phyloP scores from a whole-genome alignment of 371 early-diverging fungal species.

The Mortierella sp. region DNA sequence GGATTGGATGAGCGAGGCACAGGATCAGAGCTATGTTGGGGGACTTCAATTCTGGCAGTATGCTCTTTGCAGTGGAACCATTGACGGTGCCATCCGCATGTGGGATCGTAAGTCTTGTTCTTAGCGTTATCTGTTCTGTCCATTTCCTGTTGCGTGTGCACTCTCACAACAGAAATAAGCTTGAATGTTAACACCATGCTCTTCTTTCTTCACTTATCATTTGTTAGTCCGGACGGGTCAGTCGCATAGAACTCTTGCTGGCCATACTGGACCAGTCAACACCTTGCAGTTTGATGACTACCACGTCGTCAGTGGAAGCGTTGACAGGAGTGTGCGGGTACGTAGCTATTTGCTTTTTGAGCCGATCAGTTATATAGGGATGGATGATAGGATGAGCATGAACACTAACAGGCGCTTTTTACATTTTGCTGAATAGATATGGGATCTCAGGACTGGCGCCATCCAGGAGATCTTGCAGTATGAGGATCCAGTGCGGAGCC shows the following conservation, averaged over 20 bases:
- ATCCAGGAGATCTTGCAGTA: conserved; percentile 74
- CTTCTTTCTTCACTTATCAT: background rate
- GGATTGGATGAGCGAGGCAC: conserved; percentile 39
- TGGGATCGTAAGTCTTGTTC: conserved; percentile 81
- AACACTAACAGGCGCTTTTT: background rate
- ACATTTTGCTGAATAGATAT: conserved; percentile 64
- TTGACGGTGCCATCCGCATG: conserved; percentile 89
- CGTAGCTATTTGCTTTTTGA: conserved; percentile 23
- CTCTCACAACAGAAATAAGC: background rate
- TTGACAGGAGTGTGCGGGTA: conserved; percentile 84
- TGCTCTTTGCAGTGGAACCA: conserved; percentile 89
- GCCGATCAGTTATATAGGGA: background rate
- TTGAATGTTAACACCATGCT: background rate
- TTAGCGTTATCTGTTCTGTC: background rate
- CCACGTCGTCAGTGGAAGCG: conserved; percentile 83
- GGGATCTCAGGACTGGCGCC: conserved; percentile 87
- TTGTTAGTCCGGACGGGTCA: conserved; percentile 81
- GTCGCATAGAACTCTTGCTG: conserved; percentile 81
- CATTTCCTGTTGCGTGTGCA: background rate
- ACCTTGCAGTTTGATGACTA: conserved; percentile 85
- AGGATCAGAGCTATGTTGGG: conserved; percentile 69
- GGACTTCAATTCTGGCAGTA: conserved; percentile 86
- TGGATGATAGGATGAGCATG: too few species aligned
- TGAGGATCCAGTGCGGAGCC: conserved; percentile 66
- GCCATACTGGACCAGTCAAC: conserved; percentile 81